phyloP scores from a whole-genome alignment of 495 filamentous ascomycete genomes.

The Penicillium taxi region DNA sequence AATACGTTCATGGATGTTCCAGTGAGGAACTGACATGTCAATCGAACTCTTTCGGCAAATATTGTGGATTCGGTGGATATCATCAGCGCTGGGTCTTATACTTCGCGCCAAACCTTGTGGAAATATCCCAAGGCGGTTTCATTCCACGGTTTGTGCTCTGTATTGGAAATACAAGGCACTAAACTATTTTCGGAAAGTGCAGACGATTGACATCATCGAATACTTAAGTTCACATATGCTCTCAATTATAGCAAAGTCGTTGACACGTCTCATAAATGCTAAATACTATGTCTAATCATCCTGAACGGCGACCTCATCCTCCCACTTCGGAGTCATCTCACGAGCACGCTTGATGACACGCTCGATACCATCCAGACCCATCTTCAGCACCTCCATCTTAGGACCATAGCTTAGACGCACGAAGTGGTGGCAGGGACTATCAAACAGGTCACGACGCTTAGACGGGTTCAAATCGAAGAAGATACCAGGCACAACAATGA shows the following conservation, averaged over 20 bases:
- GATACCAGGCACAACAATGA: conserved; percentile 92
- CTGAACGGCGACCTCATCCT: conserved; percentile 36
- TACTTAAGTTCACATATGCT: too few species aligned
- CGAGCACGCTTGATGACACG: conserved; percentile 49
- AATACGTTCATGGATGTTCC: too few species aligned
- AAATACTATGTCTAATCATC: conserved; percentile 27
- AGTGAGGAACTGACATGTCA: too few species aligned
- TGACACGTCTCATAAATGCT: background rate
- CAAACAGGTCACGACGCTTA: conserved; percentile 84
- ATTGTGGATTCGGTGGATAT: too few species aligned
- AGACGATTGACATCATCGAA: too few species aligned
- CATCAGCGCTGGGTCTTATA: too few species aligned
- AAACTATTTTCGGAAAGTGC: too few species aligned
- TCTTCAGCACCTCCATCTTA: conserved; percentile 75
- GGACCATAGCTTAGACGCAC: conserved; percentile 88
- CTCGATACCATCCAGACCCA: conserved; percentile 85
- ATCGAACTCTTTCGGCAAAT: too few species aligned
- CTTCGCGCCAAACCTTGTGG: too few species aligned
- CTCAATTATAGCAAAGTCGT: background rate
- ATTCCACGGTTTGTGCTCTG: too few species aligned
- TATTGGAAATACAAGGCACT: too few species aligned
- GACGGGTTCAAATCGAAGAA: conserved; percentile 78
- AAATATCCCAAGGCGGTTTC: too few species aligned
- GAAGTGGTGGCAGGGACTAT: conserved; percentile 93
- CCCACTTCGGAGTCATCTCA: conserved; percentile 24